A percentile compares a stretch with the other conserved stretches of the same genome.
Conservation (phyloP, 129 eudicot genomes). For the Centella asiatica region DNA sequence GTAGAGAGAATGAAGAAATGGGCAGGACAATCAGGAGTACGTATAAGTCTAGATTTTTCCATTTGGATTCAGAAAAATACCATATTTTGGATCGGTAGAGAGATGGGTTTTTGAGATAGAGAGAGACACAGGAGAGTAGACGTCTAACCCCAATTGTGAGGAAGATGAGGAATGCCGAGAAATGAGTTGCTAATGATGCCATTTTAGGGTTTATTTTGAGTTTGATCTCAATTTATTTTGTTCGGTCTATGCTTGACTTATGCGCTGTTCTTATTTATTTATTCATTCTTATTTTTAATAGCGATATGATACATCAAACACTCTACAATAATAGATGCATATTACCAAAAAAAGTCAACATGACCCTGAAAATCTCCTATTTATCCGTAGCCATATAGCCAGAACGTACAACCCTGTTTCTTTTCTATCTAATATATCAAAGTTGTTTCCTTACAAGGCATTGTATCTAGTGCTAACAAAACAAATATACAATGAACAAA, state of each 20-base stretch:
- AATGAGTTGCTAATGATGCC: conserved; percentile 59
- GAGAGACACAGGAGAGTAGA: conserved; percentile 35
- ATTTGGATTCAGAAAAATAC: conserved; percentile 54
- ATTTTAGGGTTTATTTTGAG: conserved; percentile 11
- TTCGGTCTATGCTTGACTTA: not conserved
- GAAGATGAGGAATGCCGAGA: conserved; percentile 58
- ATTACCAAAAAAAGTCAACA: too few relatives aligned
- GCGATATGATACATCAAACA: too few relatives aligned
- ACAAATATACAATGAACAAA: conserved; percentile 5
- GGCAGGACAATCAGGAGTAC: conserved; percentile 53
- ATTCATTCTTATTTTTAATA: too few relatives aligned
- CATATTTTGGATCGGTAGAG: conserved; percentile 54
- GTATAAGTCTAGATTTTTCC: conserved; percentile 62
- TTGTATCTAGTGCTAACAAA: too few relatives aligned
- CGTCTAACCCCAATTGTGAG: conserved; percentile 53
- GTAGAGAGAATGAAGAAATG: conserved; percentile 40
- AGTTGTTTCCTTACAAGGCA: too few relatives aligned
- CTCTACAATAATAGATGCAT: too few relatives aligned
- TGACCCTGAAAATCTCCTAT: too few relatives aligned
- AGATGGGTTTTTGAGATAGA: conserved; percentile 58
- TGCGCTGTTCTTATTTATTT: too few relatives aligned
- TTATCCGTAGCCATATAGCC: too few relatives aligned
- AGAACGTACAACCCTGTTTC: too few relatives aligned
- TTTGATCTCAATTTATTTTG: not conserved
- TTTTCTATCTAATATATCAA: too few relatives aligned